Base-by-base conservation (phyloP, 2,329 filamentous ascomycete genomes). In the Aureobasidium sp. region DNA sequence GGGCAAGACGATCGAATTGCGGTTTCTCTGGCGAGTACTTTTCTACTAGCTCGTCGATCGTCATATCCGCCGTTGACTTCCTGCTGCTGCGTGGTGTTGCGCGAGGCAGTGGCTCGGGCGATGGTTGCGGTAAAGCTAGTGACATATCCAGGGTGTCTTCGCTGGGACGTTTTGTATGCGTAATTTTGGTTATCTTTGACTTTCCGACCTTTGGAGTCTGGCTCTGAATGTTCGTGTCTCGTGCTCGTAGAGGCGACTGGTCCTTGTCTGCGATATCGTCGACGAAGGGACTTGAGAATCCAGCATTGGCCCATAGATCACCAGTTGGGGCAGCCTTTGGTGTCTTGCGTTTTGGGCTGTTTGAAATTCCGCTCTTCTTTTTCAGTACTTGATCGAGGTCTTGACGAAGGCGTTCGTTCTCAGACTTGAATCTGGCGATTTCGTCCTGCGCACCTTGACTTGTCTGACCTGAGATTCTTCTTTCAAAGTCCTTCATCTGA, bases 401-500 rank as follows among this genome's bases (percentile, higher is more conserved):
- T 27, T 48, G 24, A 22, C 42, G 51, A 21, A 54, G 51, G 8
- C 34, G 30, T 16, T 19, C 32, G 37, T 49, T 49, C 16, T 42
- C 42, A 6, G 25, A 17, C 14, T 30, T 42, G 27, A 55, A 49
- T 6, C 30, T 55, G 11, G 42, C 42, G 3, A 38, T 38, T 10
- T 55, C 53, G 4, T 37, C 12, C 17, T 49, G 25, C 7, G 41
- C 21, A 8, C 42, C 37, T 16, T 55, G 27, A 8, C 41, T 35
- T 22, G 21, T 47, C 24, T 27, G 41, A 38, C 50, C 45, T 17
- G 50, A 42, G 12, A 64, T 44, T 55, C 62, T 51, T 25, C 58
- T 67, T 41, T 72, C 67, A 16, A 68, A 66, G 11, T 72, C 70
- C 52, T 70, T 71, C 59, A 85, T 76, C 56, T 83, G 77, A 5